phyloP scores from a whole-genome alignment of 73 alveolate species.

The Stentor coeruleus region DNA sequence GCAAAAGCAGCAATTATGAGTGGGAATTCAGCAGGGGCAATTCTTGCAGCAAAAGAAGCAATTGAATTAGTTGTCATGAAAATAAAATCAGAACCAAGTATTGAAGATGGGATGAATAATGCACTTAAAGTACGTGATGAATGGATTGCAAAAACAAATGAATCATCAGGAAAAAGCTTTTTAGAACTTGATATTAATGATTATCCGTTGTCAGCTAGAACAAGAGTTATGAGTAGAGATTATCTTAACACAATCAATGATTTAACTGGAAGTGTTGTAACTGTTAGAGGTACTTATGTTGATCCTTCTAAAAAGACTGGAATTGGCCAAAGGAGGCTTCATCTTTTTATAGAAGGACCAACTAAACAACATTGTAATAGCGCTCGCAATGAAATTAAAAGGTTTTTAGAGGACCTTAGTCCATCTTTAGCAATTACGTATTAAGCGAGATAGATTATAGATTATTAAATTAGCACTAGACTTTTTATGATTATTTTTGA shows the following conservation, averaged over 20 bases:
- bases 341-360: constrained; percentile 84
- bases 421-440: constrained; percentile 16
- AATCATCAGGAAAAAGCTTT: constrained; percentile 75
- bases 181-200: constrained; percentile 93
- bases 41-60: constrained; percentile 88
- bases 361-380: constrained; percentile 82
- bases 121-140: constrained; percentile 50
- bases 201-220: constrained; percentile 90
- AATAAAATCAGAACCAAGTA: constrained; percentile 76
- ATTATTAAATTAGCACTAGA: too few species aligned
- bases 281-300: constrained; percentile 71
- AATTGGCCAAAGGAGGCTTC: constrained; percentile 81
- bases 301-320: constrained; percentile 83
- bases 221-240: constrained; percentile 77
- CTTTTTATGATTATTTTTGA: too few species aligned
- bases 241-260: constrained; percentile 79
- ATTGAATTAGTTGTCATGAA: constrained; percentile 73
- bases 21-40: constrained; percentile 67
- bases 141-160: constrained; percentile 70
- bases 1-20: constrained; percentile 36
- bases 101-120: constrained; percentile 74
- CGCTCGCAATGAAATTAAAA: constrained; percentile 87
- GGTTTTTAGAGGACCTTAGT: constrained; percentile 31
- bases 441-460: too few species aligned
- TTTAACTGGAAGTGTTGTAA: constrained; percentile 80